phyloP scores from a whole-genome alignment of 768 basidiomycete genomes.

The Phaeolepiota aurea region DNA sequence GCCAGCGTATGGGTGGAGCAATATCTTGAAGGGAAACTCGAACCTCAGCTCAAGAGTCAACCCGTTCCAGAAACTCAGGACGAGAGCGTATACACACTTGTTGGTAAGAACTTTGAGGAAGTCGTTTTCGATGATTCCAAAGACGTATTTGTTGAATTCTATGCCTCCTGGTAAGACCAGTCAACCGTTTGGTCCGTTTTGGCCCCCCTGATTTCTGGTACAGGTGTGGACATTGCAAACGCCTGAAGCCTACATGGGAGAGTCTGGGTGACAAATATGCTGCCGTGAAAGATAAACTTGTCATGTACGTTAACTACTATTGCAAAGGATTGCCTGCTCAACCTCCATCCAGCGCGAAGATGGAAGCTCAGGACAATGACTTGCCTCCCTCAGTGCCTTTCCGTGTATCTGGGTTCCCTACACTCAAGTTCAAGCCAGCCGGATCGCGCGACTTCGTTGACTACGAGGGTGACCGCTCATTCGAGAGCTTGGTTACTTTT shows the following conservation, averaged over 20 bases:
- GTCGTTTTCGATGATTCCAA: slow-evolving; percentile 81
- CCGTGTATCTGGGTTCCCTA: slow-evolving; percentile 86
- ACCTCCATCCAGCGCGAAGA: slow-evolving; percentile 62
- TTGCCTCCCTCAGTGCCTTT: slow-evolving; percentile 84
- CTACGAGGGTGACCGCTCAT: slow-evolving; percentile 86
- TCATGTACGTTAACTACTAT: slow-evolving; percentile 72
- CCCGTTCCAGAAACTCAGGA: slow-evolving; percentile 79
- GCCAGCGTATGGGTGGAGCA: slow-evolving; percentile 52
- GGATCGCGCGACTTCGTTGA: slow-evolving; percentile 82
- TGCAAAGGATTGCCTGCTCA: not conserved
- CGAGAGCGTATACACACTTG: slow-evolving; percentile 75
- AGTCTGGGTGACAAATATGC: slow-evolving; percentile 80
- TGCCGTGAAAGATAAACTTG: slow-evolving; percentile 59
- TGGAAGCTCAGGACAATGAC: slow-evolving; percentile 96
- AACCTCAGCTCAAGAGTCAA: slow-evolving; percentile 85
- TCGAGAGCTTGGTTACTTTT: slow-evolving; percentile 81
- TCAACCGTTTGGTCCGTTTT: slow-evolving; percentile 3
- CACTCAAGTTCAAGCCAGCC: slow-evolving; percentile 93
- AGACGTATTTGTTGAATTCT: slow-evolving; percentile 96
- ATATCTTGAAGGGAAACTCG: slow-evolving; percentile 65
- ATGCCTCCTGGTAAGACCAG: slow-evolving; percentile 78
- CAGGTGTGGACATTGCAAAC: slow-evolving; percentile 95
- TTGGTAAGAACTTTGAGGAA: slow-evolving; percentile 85
- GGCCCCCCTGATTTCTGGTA: slow-evolving; percentile 2
- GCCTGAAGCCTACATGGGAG: slow-evolving; percentile 92